A percentile compares a stretch with the other conserved stretches of the same genome.
Conservation (phyloP, 164 flowering plant genomes). For the grape (Vitis vinifera) region ASM3070453v1 NC_081809.1:1400501-1401000, state of each 20-base stretch:
- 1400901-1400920: slow-evolving; percentile 11
- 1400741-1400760: not conserved
- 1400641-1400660: slow-evolving; percentile 89
- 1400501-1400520: not conserved
- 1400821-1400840: slow-evolving; percentile 89
- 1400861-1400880: slow-evolving; percentile 94
- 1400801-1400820: slow-evolving; percentile 9
- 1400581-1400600: slow-evolving; percentile 78
- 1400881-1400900: slow-evolving; percentile 76
- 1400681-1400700: not conserved
- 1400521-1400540: not conserved
- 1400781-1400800: not conserved
- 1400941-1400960: not conserved
- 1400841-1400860: slow-evolving; percentile 86
- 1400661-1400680: slow-evolving; percentile 12
- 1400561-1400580: not conserved
- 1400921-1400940: slow-evolving; percentile 2
- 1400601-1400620: slow-evolving; percentile 90
- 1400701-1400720: not conserved
- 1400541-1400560: not conserved
- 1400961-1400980: not conserved
- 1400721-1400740: not conserved
- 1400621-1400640: slow-evolving; percentile 96
- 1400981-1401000: not conserved
- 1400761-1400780: not conserved